Evolutionary conservation across 129 eudicot genomes (phyloP), one percentile per base, ranked within the genome.

Genomic region (Kitagawia praeruptora): DNA sequence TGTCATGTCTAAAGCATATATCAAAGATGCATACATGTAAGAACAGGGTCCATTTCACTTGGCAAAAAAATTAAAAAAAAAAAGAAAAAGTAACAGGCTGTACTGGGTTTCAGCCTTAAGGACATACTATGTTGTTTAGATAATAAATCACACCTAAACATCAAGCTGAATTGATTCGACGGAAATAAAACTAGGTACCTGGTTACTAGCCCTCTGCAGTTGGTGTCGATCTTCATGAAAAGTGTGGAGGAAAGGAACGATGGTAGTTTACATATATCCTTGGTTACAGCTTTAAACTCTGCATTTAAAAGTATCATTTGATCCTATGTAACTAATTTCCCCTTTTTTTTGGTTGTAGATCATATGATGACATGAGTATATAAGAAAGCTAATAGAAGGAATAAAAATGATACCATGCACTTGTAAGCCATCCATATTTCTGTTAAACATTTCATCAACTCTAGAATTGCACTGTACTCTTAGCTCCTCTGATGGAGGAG

Each of bases 241-340:
- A 89, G 91, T 67, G 81, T 75, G 47, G 83, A 38, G 47, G 93
- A 89, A 71, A 87, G 75, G 75, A 89, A 89, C 5, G 93, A 89
- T 72, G 91, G 93, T 40, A 89, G 84, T 91, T 87, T 87, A 82
- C 93, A 87, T 69, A 87, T 80, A 80, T 89, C 91, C 85, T 85
- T 89, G 51, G 91, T 89, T 67, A 89, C 86, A 67, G 88, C 73
- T 79, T 85, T 89, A 48, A 89, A 89, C 70, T 89, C 93, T 89
- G 85, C 73, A 77, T 46, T 19, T 70, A 74, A 64, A 51, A 69
- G 34, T 31, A 37, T 15, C 9, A 13, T 28, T 69, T 15, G 6
- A 37, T 31, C n/a, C 74, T 4, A 37, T 15, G 38, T 58, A 58
- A n/a, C 31, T 58, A 58, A 6, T 23, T 58, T 58, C 3, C 28